Conservation (phyloP, 257 asterid genomes). For the Euphrasia confusa region DNA sequence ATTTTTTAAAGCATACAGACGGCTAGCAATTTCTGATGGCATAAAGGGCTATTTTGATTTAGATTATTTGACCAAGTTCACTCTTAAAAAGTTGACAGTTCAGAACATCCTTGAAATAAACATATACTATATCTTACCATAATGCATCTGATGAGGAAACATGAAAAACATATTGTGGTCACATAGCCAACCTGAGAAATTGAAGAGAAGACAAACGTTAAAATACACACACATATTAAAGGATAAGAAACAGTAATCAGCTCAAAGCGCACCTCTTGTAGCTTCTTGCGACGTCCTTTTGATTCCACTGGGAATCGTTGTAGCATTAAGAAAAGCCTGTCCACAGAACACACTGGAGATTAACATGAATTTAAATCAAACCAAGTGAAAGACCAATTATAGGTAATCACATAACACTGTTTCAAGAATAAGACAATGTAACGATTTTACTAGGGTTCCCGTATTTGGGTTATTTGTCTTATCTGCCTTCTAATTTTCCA, state of each 20-base stretch:
- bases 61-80: not conserved
- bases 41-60: not conserved
- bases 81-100: too few relatives aligned
- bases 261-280: conserved; percentile 68
- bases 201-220: conserved; percentile 9
- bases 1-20: not conserved
- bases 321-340: conserved; percentile 86
- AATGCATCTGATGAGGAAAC: conserved; percentile 84
- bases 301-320: conserved; percentile 95
- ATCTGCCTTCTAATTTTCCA: too few relatives aligned
- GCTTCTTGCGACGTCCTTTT: conserved; percentile 89
- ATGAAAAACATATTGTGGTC: conserved; percentile 82
- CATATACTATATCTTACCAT: conserved; percentile 59
- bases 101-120: conserved; percentile 18
- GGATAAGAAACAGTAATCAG: conserved; percentile 13
- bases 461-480: too few relatives aligned
- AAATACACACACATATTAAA: conserved; percentile 2
- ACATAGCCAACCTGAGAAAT: conserved; percentile 92
- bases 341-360: conserved; percentile 21
- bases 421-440: not conserved
- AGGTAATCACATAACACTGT: conserved; percentile 7
- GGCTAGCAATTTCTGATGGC: not conserved
- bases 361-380: conserved; percentile 13
- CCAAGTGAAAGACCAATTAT: not conserved
- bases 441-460: not conserved